phyloP scores from a whole-genome alignment of 495 filamentous ascomycete species.

The Neurospora sp. region DNA sequence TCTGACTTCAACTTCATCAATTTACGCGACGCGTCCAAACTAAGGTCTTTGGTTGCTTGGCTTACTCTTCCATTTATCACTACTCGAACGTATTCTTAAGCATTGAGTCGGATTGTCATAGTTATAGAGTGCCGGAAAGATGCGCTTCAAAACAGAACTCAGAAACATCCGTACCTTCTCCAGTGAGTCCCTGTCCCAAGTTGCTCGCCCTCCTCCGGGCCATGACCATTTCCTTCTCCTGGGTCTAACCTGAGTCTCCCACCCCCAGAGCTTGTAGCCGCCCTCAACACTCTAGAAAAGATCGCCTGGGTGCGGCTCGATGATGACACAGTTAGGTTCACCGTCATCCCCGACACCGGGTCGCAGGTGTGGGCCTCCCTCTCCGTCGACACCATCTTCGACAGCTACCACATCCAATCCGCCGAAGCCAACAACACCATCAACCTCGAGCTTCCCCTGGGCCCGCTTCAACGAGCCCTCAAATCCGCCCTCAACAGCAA shows the following conservation, averaged over 20 bases:
- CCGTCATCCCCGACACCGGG: slow-evolving; percentile 84
- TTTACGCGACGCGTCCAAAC: slow-evolving; percentile 2
- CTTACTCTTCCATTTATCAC: neutral
- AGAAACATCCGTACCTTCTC: slow-evolving; percentile 75
- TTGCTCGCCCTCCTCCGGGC: too few species aligned
- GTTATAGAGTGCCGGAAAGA: slow-evolving; percentile 22
- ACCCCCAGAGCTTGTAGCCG: slow-evolving; percentile 65
- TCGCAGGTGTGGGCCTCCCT: slow-evolving; percentile 90
- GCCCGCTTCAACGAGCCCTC: slow-evolving; percentile 71
- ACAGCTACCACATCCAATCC: slow-evolving; percentile 78
- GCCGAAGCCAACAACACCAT: slow-evolving; percentile 71
- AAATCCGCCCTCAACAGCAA: slow-evolving; percentile 69
- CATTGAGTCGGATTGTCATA: neutral
- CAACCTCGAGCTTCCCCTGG: slow-evolving; percentile 87
- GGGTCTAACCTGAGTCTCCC: slow-evolving; percentile 1
- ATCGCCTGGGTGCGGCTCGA: slow-evolving; percentile 90
- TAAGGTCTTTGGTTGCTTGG: neutral
- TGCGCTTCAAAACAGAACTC: slow-evolving; percentile 76
- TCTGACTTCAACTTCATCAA: neutral
- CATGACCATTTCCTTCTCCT: too few species aligned
- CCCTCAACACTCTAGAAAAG: slow-evolving; percentile 77
- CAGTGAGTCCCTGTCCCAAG: slow-evolving; percentile 41
- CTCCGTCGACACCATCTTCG: slow-evolving; percentile 72
- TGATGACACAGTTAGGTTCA: slow-evolving; percentile 79
- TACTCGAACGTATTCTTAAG: neutral